These are phyloP conservation scores for Boechera retrofracta DNA, from an alignment of 345 rosid species.

Conservation along the genomic window DNA sequence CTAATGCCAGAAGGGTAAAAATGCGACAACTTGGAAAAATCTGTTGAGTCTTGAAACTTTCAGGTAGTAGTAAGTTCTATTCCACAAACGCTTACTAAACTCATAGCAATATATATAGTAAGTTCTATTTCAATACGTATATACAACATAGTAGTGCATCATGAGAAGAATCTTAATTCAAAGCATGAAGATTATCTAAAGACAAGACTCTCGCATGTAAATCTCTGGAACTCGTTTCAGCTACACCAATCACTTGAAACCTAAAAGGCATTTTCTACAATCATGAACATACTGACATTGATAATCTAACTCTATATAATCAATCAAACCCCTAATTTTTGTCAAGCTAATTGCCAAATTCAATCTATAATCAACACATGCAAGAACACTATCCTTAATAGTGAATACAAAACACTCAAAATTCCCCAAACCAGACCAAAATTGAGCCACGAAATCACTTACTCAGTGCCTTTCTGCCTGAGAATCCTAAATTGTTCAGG, in stretches of 20 bases:
- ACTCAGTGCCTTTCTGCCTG: constrained; percentile 93
- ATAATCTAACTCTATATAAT: background rate
- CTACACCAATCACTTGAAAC: too few relatives aligned
- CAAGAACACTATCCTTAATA: background rate
- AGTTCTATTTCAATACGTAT: background rate
- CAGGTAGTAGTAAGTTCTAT: background rate
- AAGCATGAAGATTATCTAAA: background rate
- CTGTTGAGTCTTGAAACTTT: background rate
- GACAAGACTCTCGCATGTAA: background rate
- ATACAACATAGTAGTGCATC: background rate
- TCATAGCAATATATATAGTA: too few relatives aligned
- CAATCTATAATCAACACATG: background rate
- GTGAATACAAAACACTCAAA: background rate
- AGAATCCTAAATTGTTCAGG: constrained; percentile 86
- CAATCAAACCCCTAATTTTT: background rate
- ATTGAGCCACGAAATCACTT: constrained; percentile 17
- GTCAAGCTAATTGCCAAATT: background rate
- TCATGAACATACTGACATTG: background rate
- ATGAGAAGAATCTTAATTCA: background rate
- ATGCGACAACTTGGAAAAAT: background rate
- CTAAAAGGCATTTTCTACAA: too few relatives aligned
- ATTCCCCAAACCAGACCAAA: background rate
- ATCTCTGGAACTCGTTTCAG: background rate
- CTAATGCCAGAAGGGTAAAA: background rate
- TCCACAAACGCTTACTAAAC: background rate